Base-by-base conservation (phyloP, 495 filamentous ascomycete species). In the Bacidia rubella region DNA sequence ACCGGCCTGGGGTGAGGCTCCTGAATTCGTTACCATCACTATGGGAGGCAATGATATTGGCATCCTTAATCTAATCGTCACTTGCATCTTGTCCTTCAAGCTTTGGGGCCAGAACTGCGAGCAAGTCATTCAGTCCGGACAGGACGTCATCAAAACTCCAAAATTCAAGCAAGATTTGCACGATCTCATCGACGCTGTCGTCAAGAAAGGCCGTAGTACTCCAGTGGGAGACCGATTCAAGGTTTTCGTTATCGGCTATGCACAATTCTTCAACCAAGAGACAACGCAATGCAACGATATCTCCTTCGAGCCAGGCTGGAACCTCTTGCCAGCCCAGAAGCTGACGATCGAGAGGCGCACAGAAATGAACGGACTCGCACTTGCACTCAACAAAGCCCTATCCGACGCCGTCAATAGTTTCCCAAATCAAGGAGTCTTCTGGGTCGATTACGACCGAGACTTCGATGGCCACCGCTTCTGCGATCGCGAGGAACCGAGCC, bases 381-480 rank as follows among this genome's bases (percentile, higher is more conserved):
- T 40, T 4, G 23, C 20, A 0, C 47, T 59, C 3, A 59, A 59
- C 48, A 20, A n/a, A 11, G 19, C 20, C 3, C 22, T 59, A 17
- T 19, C 47, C 38, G n/a, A 24, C 10, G 40, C 42, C 41, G 49
- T 59, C 49, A 52, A 26, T 7, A 41, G 2, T 23, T 17, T 25
- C 22, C 53, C 17, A 21, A 11, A 15, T 24, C 29, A 47, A 42
- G 55, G 51, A 53, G n/a, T n/a, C n/a, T 11, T 29, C 23, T 59
- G 42, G 21, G 49, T 59, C 20, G 57, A 57, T 32, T 49, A 52
- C 12, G 57, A 59, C 45, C 3, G 29, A 11, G 12, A 9, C 1
- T 57, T 59, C 41, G 48, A 53, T 12, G 45, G 54, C n/a, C 57
- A 59, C 49, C 53, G 53, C 39, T 59, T 59, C 54, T 59, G 57